Conservation (phyloP, 2,329 filamentous ascomycete genomes). For the Chrysosporium queenslandicum region DNA sequence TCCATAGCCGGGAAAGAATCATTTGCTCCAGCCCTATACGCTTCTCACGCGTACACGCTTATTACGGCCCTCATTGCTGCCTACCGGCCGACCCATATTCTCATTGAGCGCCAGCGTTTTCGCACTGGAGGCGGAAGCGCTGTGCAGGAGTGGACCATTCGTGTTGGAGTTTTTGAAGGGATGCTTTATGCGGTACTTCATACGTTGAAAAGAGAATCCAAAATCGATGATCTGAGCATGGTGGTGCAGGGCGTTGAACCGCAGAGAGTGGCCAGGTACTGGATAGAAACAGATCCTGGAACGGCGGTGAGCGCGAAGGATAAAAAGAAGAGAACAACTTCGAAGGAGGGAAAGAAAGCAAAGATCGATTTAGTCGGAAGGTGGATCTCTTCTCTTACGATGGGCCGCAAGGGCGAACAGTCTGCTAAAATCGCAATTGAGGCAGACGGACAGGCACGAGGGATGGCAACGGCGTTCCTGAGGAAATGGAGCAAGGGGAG, state of each 20-base stretch:
- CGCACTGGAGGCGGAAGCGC: slow-evolving; percentile 54
- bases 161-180: slow-evolving; percentile 71
- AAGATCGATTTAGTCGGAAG: slow-evolving; percentile 54
- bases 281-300: slow-evolving; percentile 33
- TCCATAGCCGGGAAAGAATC: slow-evolving; percentile 29
- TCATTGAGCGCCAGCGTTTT: slow-evolving; percentile 59
- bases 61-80: slow-evolving; percentile 41
- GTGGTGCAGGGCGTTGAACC: slow-evolving; percentile 45
- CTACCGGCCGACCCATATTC: slow-evolving; percentile 54
- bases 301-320: slow-evolving; percentile 6
- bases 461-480: slow-evolving; percentile 24
- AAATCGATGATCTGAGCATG: slow-evolving; percentile 28
- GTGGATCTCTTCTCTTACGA: slow-evolving; percentile 38
- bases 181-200: slow-evolving; percentile 66
- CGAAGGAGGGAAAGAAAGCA: slow-evolving; percentile 35
- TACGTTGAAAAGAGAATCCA: slow-evolving; percentile 42
- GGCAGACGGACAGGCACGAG: slow-evolving; percentile 17
- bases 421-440: slow-evolving; percentile 26
- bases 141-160: slow-evolving; percentile 71
- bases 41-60: slow-evolving; percentile 47
- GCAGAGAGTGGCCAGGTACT: slow-evolving; percentile 47
- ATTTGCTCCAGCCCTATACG: slow-evolving; percentile 47
- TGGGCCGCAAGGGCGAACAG: slow-evolving; percentile 13
- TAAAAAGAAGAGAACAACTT: slow-evolving; percentile 19
- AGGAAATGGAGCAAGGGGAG: slow-evolving; percentile 22